phyloP scores from a whole-genome alignment of 2,329 filamentous ascomycete species.

The Monilinia fructigena region DNA sequence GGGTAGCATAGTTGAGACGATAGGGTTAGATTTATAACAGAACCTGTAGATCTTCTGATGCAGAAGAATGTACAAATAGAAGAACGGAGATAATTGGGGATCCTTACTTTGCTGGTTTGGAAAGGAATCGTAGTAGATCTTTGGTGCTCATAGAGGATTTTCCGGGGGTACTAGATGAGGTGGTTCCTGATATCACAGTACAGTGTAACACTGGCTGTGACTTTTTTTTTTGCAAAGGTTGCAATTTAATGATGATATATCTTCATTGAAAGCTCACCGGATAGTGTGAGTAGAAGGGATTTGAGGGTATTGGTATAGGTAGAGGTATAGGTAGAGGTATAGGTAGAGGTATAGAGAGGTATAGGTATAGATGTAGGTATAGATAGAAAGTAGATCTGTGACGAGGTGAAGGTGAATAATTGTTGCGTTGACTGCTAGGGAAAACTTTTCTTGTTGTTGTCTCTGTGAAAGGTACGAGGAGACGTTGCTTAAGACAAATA shows the following conservation, averaged over 20 bases:
- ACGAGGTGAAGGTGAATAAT: constrained; percentile 14
- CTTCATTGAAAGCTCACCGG: constrained; percentile 20
- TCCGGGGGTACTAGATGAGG: constrained; percentile 8
- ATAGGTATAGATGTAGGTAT: no score
- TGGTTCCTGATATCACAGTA: constrained; percentile 1
- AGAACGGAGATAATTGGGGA: neutral
- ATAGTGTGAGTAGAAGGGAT: constrained; percentile 1
- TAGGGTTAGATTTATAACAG: neutral
- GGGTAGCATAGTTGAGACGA: neutral
- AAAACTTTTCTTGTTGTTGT: constrained; percentile 17
- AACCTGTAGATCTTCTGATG: neutral
- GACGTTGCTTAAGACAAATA: neutral
- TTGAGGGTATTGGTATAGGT: constrained; percentile 5
- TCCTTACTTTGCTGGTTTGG: constrained; percentile 87
- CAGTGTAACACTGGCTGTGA: constrained; percentile 16
- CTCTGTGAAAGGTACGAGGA: no score
- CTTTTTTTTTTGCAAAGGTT: constrained; percentile 24
- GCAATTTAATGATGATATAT: constrained; percentile 16
- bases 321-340: no score
- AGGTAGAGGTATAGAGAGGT: neutral
- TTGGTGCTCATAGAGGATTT: constrained; percentile 80
- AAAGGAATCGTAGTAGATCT: constrained; percentile 89
- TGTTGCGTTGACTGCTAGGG: neutral
- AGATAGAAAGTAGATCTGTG: neutral
- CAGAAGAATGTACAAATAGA: neutral